Evolutionary conservation across 345 rosid species (phyloP).

Genomic region (Gossypium longicalyx): DNA sequence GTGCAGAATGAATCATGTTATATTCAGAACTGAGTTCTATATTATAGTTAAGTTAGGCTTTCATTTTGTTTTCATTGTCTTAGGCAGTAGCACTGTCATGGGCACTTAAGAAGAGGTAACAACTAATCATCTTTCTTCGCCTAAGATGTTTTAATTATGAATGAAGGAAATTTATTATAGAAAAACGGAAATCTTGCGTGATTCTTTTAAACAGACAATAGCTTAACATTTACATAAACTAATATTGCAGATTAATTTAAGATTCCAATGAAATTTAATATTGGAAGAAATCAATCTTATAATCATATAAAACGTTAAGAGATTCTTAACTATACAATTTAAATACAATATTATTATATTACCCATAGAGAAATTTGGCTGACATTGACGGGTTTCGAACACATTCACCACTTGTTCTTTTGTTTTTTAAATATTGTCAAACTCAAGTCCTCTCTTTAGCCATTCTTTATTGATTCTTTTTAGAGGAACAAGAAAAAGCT

Average conservation of each 20-base stretch:
- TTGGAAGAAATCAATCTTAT: conserved; percentile 6
- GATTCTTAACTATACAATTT: not conserved
- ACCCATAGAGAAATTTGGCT: not conserved
- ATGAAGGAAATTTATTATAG: not conserved
- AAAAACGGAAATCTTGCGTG: not conserved
- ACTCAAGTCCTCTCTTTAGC: not conserved
- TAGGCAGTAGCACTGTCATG: not conserved
- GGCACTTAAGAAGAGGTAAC: not conserved
- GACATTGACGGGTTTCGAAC: not conserved
- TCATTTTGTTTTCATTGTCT: conserved; percentile 4
- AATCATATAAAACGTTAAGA: not conserved
- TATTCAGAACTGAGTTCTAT: not conserved
- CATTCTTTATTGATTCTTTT: conserved; percentile 1
- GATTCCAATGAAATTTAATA: not conserved
- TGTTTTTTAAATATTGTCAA: not conserved
- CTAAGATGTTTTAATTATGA: not conserved
- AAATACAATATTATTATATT: not conserved
- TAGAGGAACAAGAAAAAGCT: not conserved
- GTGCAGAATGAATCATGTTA: not conserved
- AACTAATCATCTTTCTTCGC: not conserved
- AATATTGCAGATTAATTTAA: not conserved
- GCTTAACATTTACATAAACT: not conserved
- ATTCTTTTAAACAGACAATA: not conserved
- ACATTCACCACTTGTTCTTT: not conserved
- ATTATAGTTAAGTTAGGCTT: not conserved